These are phyloP conservation scores for Prunus kanzakura DNA, from an alignment of 306 rosid species.

Conservation along the genomic window DNA sequence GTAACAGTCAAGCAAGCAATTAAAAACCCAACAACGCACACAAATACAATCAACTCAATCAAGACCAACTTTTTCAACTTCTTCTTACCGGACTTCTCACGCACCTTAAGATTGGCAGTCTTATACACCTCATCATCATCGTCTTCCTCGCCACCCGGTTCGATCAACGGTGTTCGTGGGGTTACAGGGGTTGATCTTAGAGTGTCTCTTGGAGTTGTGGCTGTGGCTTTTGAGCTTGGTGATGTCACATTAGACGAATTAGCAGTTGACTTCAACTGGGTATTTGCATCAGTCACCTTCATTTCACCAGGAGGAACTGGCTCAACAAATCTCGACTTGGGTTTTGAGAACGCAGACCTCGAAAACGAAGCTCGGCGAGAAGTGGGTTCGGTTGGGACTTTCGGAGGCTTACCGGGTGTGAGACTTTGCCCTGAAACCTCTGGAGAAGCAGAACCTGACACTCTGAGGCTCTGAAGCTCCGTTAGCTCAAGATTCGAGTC, in stretches of 20 bases:
- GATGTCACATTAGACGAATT: slow-evolving; percentile 34
- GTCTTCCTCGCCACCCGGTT: slow-evolving; percentile 42
- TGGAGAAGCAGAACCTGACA: slow-evolving; percentile 23
- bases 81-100: slow-evolving; percentile 37
- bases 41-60: slow-evolving; percentile 50
- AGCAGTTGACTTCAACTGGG: slow-evolving; percentile 11
- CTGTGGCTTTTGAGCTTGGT: slow-evolving; percentile 21
- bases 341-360: slow-evolving; percentile 49
- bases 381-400: slow-evolving; percentile 25
- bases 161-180: slow-evolving; percentile 55
- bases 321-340: slow-evolving; percentile 68
- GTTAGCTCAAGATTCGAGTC: slow-evolving; percentile 28
- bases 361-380: slow-evolving; percentile 28
- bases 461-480: slow-evolving; percentile 31
- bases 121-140: slow-evolving; percentile 71
- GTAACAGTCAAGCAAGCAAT: slow-evolving; percentile 40
- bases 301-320: slow-evolving; percentile 32
- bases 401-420: slow-evolving; percentile 32
- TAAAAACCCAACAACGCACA: slow-evolving; percentile 39
- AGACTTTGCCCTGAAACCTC: slow-evolving; percentile 21
- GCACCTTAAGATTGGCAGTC: slow-evolving; percentile 56
- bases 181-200: slow-evolving; percentile 33
- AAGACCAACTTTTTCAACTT: slow-evolving; percentile 26
- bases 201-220: slow-evolving; percentile 25
- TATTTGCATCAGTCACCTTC: slow-evolving; percentile 25